Evolutionary conservation across 805 yeast species (phyloP), one percentile per base, ranked within the genome.

Genomic region (Myxozyma monticola): DNA sequence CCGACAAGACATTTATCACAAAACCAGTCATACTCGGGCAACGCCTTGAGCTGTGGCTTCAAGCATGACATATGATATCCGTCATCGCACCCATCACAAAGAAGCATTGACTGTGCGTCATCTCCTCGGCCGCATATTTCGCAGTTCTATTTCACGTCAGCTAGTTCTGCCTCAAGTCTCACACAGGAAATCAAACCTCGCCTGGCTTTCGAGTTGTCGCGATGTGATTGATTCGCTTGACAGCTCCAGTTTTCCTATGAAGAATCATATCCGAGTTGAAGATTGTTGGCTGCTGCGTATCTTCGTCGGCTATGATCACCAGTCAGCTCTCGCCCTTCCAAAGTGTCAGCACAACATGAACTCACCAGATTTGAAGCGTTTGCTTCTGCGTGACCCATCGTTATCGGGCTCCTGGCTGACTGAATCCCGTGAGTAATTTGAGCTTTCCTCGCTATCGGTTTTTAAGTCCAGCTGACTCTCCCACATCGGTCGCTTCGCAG

Each of bases 1-100:
- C 96, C 96, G 12, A 85, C 73, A n/a, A 90, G 71, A 67, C 98
- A 90, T 49, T 77, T 77, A 42, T 84, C 84, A 66, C 98, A 90
- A 62, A 76, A 83, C 96, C 96, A 90, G 15, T 73, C 76, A 9
- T 78, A 78, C 22, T 71, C 63, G 0, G 90, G 89, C 1, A 83
- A 69, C 2, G 61, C 60, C 0, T 67, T 62, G 21, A 84, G 58
- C 1, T 81, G 81, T 2, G 84, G 84, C 12, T 67, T 68, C n/a
- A 88, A 69, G 63, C 96, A 88, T 34, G 70, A 68, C 68, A 74
- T 72, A 65, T 90, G 96, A 66, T 71, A 88, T 1, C 79, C 76
- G 44, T 75, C 76, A 51, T 84, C 80, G 63, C 96, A 90, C 33
- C 84, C 84, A 59, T 83, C 86, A 65, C 96, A 90, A 2, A 56